Percentiles rank a stretch among this genome's conserved stretches.
These are phyloP conservation scores for Penicillium angulare DNA, from an alignment of 495 filamentous ascomycete genomes.

Conservation along the genomic window DNA sequence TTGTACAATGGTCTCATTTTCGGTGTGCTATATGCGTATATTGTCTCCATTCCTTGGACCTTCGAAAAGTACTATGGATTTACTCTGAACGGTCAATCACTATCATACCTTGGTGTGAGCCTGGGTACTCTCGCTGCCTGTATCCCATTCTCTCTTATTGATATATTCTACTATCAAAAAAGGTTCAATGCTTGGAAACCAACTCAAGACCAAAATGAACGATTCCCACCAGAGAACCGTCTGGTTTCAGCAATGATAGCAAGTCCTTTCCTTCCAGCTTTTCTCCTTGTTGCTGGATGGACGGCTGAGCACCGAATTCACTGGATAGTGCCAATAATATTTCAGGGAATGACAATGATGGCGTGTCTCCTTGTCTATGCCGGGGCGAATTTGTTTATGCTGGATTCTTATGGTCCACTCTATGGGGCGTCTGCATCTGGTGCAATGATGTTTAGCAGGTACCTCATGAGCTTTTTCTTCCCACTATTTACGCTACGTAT, in stretches of 20 bases:
- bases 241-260: slow-evolving; percentile 6
- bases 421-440: slow-evolving; percentile 4
- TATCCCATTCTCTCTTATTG: not conserved
- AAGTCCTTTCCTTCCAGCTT: slow-evolving; percentile 46
- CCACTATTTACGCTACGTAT: not conserved
- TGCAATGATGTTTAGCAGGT: slow-evolving; percentile 4
- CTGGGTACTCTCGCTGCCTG: slow-evolving; percentile 1
- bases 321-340: slow-evolving; percentile 51
- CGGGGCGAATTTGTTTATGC: not conserved
- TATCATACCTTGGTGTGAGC: slow-evolving; percentile 7
- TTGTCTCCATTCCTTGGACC: not conserved
- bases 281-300: slow-evolving; percentile 65
- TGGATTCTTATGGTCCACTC: slow-evolving; percentile 1
- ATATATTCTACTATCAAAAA: slow-evolving; percentile 5
- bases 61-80: not conserved
- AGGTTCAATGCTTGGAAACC: not conserved
- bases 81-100: not conserved
- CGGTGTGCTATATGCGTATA: not conserved
- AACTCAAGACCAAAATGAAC: not conserved
- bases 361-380: slow-evolving; percentile 53
- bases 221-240: slow-evolving; percentile 5
- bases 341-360: slow-evolving; percentile 39
- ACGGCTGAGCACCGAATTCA: slow-evolving; percentile 47
- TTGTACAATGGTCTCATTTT: slow-evolving; percentile 2
- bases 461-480: not conserved